Conservation (phyloP, 1,139 yeast genomes). For the Candida freyschussii region DNA sequence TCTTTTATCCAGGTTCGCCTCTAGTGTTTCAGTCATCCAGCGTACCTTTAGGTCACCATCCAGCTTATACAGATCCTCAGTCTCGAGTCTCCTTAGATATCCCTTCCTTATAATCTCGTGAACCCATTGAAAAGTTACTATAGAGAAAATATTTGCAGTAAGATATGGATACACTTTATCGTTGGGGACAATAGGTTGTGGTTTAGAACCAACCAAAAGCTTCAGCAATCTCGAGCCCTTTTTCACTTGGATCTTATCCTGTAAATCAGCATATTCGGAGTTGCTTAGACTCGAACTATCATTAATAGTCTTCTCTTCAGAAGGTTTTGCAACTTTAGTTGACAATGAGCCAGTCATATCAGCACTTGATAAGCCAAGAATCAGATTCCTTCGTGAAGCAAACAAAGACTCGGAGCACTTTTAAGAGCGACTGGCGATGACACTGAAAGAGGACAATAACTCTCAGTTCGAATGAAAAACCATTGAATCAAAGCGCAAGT, state of each 20-base stretch:
- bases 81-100: conserved; percentile 39
- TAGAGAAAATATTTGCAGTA: conserved; percentile 32
- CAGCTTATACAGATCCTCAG: conserved; percentile 37
- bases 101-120: conserved; percentile 38
- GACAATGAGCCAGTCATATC: no score
- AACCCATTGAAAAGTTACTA: conserved; percentile 38
- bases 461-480: no score
- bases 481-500: no score
- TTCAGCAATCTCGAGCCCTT: conserved; percentile 8
- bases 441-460: no score
- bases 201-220: conserved; percentile 13
- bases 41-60: conserved; percentile 34
- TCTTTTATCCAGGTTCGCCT: conserved; percentile 22
- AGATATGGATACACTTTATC: conserved; percentile 33
- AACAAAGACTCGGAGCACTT: no score
- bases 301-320: no score
- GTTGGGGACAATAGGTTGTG: conserved; percentile 23
- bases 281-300: no score
- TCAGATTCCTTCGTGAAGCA: no score
- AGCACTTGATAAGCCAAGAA: no score
- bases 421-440: no score
- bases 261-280: conserved; percentile 4
- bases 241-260: conserved; percentile 7
- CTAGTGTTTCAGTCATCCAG: conserved; percentile 24
- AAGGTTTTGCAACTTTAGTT: no score